Evolutionary conservation across 805 yeast genomes (phyloP), one percentile per base, ranked within the genome.

Genomic region (Kodamaea lidongshanica): DNA sequence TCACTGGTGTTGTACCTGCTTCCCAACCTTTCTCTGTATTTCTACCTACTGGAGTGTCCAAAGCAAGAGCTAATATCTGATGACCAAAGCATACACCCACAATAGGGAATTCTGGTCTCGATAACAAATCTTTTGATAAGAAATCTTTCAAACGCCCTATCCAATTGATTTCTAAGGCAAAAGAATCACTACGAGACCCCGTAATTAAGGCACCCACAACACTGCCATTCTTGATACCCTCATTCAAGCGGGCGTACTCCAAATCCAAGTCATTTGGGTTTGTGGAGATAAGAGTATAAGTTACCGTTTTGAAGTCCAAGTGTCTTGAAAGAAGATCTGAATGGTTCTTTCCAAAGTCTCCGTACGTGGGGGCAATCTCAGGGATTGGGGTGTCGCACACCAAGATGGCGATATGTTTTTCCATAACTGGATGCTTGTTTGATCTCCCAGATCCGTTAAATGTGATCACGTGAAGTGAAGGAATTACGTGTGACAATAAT

Each of bases 21-120:
- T 87, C 96, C 81, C 87, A 77, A 2, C 92, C 92, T 25, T 54
- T 41, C 1, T 67, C 67, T 7, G 50, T 32, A 50, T 75, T 81
- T 35, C 74, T 59, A 7, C 57, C 71, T 3, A 81, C 81, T 26
- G 54, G 55, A 14, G 72, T 70, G 3, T 85, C 89, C 25, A 83
- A 52, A 5, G 81, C 75, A 31, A 79, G 69, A 1, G 76, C 78
- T 10, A 86, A 52, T 14, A 84, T 65, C 50, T 86, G 96, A 54
- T 87, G 96, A 5, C 95, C 96, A 50, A 85, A 86, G 53, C 96
- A 86, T 23, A 86, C 61, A 3, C 94, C 94, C 5, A 73, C 67
- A 4, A 76, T 34, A 2, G 81, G 79, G n/a, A 67, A 54, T 18
- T 45, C 35, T n/a, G 21, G 12, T 12, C 23, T 16, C 4, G 27